Evolutionary conservation across 176 grass and related monocot species (phyloP), one percentile per base, ranked within the genome.

Genomic region (Hordeum marinum): DNA sequence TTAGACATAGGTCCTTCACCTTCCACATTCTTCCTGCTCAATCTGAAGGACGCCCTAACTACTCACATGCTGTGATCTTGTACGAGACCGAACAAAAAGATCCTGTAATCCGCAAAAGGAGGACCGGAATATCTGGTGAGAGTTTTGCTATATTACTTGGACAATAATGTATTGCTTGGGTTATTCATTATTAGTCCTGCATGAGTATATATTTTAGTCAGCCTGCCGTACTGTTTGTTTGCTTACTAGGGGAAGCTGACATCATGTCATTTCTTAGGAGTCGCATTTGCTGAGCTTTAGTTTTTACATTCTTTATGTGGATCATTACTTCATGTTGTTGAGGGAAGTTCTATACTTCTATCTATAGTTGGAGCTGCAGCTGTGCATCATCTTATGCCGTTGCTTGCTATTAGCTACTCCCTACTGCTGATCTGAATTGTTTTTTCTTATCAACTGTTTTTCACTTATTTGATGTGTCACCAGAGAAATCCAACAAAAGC

Each of bases 21-120:
- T 82, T 94, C 37, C 84, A 94, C 77, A 76, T 94, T 80, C 74
- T 88, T 81, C 34, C 88, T 72, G 72, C 84, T 78, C 83, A 86
- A 86, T 58, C 83, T 40, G 27, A 67, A 80, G 88, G 80, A 42
- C 10, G 0, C 24, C 76, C 82, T 70, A 75, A 81, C 31, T 86
- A 87, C 87, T 68, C 89, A 15, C 87, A 91, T 94, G 91, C 85
- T 84, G 82, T 88, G 73, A 48, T 90, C 32, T 68, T 90, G 70
- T 94, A 88, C 5, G 63, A 83, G 12, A 67, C 54, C 80, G 66
- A 26, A 83, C 81, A 68, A 66, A 61, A 86, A 58, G 14, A 25
- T 20, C 68, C 26, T 60, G 60, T 21, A 74, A 35, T 35, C 46
- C 26, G 32, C 60, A 79, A 90, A 50, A 68, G 27, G 75, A 89